phyloP scores from a whole-genome alignment of 371 early-diverging fungal species.

The Apophysomyces ossiformis region DNA sequence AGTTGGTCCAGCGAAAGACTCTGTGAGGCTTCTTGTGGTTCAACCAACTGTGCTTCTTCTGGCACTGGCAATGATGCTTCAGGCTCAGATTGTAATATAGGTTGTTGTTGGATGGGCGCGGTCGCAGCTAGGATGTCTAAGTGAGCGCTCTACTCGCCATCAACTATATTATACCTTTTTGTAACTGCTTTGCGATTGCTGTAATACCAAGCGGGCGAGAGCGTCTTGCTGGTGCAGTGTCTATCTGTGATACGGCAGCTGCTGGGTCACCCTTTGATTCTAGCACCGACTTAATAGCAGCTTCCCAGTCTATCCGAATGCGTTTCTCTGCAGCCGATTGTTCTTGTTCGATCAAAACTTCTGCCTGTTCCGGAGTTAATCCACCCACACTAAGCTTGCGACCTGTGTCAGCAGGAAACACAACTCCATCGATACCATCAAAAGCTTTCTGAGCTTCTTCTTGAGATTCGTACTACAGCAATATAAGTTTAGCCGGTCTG shows the following conservation, averaged over 20 bases:
- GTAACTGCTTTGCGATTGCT: conserved; percentile 46
- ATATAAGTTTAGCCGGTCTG: background rate
- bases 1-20: conserved; percentile 47
- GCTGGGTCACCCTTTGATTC: background rate
- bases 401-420: conserved; percentile 75
- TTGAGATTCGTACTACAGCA: conserved; percentile 55
- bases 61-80: background rate
- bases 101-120: conserved; percentile 12
- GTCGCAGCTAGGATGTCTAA: conserved; percentile 17
- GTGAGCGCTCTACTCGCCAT: background rate
- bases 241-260: background rate
- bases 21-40: background rate
- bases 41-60: background rate
- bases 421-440: conserved; percentile 56
- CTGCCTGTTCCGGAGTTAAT: conserved; percentile 61
- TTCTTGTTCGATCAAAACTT: conserved; percentile 61
- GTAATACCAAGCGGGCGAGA: conserved; percentile 38
- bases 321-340: conserved; percentile 60
- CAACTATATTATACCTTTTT: conserved; percentile 32
- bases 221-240: conserved; percentile 16
- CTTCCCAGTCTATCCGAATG: conserved; percentile 46
- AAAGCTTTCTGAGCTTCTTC: conserved; percentile 60
- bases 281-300: conserved; percentile 22
- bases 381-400: conserved; percentile 58
- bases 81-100: background rate